Base-by-base conservation (phyloP, 75 land plant genomes). In the Picea glauca region DNA sequence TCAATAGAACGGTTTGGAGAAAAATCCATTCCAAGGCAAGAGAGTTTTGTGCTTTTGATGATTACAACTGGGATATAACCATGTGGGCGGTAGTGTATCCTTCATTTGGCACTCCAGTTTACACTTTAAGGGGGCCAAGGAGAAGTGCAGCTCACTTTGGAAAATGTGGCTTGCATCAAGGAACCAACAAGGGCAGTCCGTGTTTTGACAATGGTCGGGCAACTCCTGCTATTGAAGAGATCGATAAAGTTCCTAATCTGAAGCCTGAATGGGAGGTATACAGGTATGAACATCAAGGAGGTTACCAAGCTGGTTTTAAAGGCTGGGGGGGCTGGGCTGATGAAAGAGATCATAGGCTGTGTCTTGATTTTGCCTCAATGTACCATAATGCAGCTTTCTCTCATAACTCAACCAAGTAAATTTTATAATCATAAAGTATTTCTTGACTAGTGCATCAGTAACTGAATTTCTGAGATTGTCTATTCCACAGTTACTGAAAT, bases 241-340 rank as follows among this genome's bases (percentile, higher is more conserved):
- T 46, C 20, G 96, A 98, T 80, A 91, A 65, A 63, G 81, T 91
- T 82, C 85, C 82, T 18, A 95, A 93, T 80, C 81, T 95, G 74
- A 83, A 90, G 12, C 72, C 88, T 8, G 72, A 82, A n/a, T 98
- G 99, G 99, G 57, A 61, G 0, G 87, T 98, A 57, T 72, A 77
- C 70, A 81, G 84, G 18, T 75, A 80, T 57, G 61, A 58, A 26
- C 50, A 78, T 18, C 83, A 88, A 72, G 83, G 70, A 23, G 98
- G 98, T 3, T 98, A 98, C 81, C 58, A 82, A 58, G 85, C 80
- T 60, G 97, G 93, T 60, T 95, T 95, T 78, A 87, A 81, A 77
- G 99, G 99, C 56, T 98, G 99, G 99, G 99, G 99, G 60, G 99
- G 99, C 60, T 98, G 99, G 99, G 96, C 94, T 26, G 99, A 98